phyloP scores from a whole-genome alignment of 1,284 basidiomycete species.

The Ceratobasidium papillatum region DNA sequence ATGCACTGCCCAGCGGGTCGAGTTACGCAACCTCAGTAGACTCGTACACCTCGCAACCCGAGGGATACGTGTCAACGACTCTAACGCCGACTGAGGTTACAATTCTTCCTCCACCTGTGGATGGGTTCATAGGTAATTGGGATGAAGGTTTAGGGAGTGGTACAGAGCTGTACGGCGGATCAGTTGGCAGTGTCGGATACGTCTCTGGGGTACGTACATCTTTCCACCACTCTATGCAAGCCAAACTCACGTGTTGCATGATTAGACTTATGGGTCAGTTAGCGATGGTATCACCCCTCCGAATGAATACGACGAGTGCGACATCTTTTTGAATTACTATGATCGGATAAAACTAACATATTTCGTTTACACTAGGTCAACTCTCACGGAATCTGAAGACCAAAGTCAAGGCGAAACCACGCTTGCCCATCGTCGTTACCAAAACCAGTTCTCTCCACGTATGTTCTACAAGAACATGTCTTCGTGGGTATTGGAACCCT shows the following conservation, averaged over 20 bases:
- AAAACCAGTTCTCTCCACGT: background rate
- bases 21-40: background rate
- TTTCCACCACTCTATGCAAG: background rate
- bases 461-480: constrained; percentile 7
- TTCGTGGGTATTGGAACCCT: constrained; percentile 39
- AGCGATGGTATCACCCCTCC: constrained; percentile 13
- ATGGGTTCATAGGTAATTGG: background rate
- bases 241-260: background rate
- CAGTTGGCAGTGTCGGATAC: constrained; percentile 11
- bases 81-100: constrained; percentile 30
- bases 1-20: background rate
- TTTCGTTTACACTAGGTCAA: background rate
- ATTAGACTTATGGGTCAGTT: constrained; percentile 14
- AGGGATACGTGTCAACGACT: background rate
- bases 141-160: background rate
- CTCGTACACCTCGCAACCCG: constrained; percentile 6
- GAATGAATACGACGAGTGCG: constrained; percentile 28
- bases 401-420: constrained; percentile 1
- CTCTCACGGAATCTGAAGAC: constrained; percentile 24
- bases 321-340: background rate
- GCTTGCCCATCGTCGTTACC: background rate
- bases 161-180: background rate
- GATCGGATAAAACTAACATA: background rate
- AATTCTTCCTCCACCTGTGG: constrained; percentile 28
- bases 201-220: constrained; percentile 11